Base-by-base conservation (phyloP, 192 early-diverging fungal species). In the Coemansia sp. region DNA sequence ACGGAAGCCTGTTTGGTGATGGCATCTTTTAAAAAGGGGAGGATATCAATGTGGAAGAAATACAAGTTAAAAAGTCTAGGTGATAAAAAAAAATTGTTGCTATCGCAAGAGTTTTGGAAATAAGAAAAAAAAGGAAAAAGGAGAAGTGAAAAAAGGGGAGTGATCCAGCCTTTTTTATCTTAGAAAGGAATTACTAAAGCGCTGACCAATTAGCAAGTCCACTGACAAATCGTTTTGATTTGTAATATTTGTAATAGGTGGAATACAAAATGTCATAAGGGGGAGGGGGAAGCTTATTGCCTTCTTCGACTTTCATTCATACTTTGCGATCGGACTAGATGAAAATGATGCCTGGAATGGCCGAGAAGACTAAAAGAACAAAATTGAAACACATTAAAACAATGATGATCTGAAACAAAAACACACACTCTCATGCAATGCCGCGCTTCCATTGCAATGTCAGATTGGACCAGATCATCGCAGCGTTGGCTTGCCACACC, bases 401-500 rank as follows among this genome's bases (percentile, higher is more conserved):
- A n/a, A 29, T 29, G 29, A 29, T 40, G 38, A 4, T 3, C 7
- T 40, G 38, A 40, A 40, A 40, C 38, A 40, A 40, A 40, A 11
- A 3, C 1, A 40, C 38, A 40, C 5, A 4, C 7, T 1, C 5
- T 62, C 40, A 73, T 11, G 62, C 34, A 9, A 79, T 61, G 7
- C 78, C 78, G 25, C 72, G 72, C 49, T 41, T 70, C 73, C 63
- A 61, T 54, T 71, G 72, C 13, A 38, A 4, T 4, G 61, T 60
- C 11, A 81, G 69, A 56, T 68, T 75, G 22, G 69, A 66, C 73
- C 66, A 69, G 15, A 81, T 74, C 20, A 75, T 46, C 0, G 78
- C 78, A 0, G 73, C 73, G 32, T 75, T 81, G 6, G 78, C 78
- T 53, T 81, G 65, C 73, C 73, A 81, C 8, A 63, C 61, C 25